A percentile compares a stretch with the other conserved stretches of the same genome.
phyloP scores from a whole-genome alignment of 2,329 filamentous ascomycete species.

The Paraconiothyrium brasiliense region DNA sequence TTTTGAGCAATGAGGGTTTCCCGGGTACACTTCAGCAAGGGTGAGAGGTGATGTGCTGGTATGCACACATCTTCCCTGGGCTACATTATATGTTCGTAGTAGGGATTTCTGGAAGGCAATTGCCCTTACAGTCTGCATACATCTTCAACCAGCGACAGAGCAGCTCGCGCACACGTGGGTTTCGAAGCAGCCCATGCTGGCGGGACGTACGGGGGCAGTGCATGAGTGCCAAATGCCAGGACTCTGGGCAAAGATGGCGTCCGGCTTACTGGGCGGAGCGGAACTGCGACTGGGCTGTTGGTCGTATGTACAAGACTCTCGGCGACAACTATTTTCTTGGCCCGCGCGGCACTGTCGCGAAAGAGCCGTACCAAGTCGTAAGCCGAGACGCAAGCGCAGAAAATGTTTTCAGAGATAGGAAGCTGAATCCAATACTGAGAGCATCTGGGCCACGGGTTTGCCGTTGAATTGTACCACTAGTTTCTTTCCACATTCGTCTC shows the following conservation, averaged over 20 bases:
- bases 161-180: constrained; percentile 10
- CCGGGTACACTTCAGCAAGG: constrained; percentile 11
- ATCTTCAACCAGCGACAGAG: constrained; percentile 8
- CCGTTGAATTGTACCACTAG: background rate
- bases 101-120: constrained; percentile 4
- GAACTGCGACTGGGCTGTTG: constrained; percentile 6
- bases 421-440: background rate
- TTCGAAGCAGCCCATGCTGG: background rate
- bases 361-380: constrained; percentile 7
- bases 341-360: constrained; percentile 4
- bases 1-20: constrained; percentile 7
- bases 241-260: constrained; percentile 10
- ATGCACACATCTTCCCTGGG: constrained; percentile 11
- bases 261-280: constrained; percentile 2
- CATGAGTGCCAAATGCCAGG: constrained; percentile 5
- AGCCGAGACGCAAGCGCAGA: constrained; percentile 9
- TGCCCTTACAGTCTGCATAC: background rate
- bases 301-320: constrained; percentile 7
- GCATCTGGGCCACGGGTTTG: background rate
- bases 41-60: constrained; percentile 10
- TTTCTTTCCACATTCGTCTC: background rate
- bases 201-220: constrained; percentile 2
- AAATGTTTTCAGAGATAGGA: constrained; percentile 6
- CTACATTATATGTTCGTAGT: constrained; percentile 11
- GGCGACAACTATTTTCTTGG: constrained; percentile 1